phyloP scores from a whole-genome alignment of 805 yeast species.

The Starmerella lactis-condensi region DNA sequence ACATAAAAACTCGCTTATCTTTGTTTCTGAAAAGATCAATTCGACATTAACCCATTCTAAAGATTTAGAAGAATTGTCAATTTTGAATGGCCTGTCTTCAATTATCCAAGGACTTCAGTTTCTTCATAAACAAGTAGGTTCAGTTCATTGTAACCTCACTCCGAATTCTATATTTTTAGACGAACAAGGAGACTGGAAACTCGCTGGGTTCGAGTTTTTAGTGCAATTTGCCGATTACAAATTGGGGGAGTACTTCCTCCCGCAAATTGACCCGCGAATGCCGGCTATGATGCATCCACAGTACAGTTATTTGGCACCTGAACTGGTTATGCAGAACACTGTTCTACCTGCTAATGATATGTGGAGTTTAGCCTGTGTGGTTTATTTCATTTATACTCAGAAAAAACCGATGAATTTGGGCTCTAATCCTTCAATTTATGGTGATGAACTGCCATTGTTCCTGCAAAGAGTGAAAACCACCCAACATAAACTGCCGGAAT shows the following conservation, averaged over 20 bases:
- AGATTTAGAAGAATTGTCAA: slow-evolving; percentile 40
- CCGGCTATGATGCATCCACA: slow-evolving; percentile 56
- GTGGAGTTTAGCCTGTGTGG: slow-evolving; percentile 65
- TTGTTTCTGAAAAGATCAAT: slow-evolving; percentile 68
- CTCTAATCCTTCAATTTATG: slow-evolving; percentile 31
- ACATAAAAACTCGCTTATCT: slow-evolving; percentile 52
- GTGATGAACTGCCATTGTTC: slow-evolving; percentile 31
- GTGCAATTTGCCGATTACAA: slow-evolving; percentile 33
- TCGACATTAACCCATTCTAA: slow-evolving; percentile 30
- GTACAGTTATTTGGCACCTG: slow-evolving; percentile 70
- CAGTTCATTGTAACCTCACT: slow-evolving; percentile 57
- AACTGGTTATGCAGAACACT: slow-evolving; percentile 46
- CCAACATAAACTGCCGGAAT: slow-evolving; percentile 34
- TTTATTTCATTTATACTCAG: slow-evolving; percentile 44
- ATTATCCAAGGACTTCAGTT: slow-evolving; percentile 62
- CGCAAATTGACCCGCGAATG: slow-evolving; percentile 55
- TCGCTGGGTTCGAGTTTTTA: slow-evolving; percentile 50
- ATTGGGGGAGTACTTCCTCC: slow-evolving; percentile 42
- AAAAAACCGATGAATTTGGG: slow-evolving; percentile 33
- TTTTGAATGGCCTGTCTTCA: slow-evolving; percentile 68
- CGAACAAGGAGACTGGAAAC: slow-evolving; percentile 77
- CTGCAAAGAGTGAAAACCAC: slow-evolving; percentile 22
- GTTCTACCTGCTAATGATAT: slow-evolving; percentile 56
- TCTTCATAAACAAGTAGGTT: slow-evolving; percentile 56
- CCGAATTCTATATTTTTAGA: slow-evolving; percentile 65